phyloP scores from a whole-genome alignment of 441 rosid species.

The Pelargonium hybrid region DNA sequence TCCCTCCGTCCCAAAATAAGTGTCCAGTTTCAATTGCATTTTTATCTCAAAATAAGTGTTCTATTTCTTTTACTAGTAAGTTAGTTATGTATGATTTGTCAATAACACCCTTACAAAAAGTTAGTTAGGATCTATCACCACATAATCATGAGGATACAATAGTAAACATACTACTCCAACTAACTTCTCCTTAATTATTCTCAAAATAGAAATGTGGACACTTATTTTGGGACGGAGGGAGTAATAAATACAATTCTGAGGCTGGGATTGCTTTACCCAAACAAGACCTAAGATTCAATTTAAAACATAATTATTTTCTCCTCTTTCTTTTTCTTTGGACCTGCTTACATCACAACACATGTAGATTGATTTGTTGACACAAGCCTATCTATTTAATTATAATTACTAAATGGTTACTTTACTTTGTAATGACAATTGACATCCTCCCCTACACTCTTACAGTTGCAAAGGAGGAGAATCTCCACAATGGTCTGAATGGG shows the following conservation, averaged over 20 bases:
- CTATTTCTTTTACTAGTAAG: too few relatives aligned
- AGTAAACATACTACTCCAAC: too few relatives aligned
- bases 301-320: neutral
- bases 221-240: too few relatives aligned
- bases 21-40: too few relatives aligned
- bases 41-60: too few relatives aligned
- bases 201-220: too few relatives aligned
- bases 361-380: constrained; percentile 11
- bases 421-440: constrained; percentile 14
- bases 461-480: constrained; percentile 33
- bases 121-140: too few relatives aligned
- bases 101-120: too few relatives aligned
- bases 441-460: constrained; percentile 48
- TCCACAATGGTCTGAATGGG: constrained; percentile 22
- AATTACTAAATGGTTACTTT: constrained; percentile 26
- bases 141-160: too few relatives aligned
- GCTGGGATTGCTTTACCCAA: constrained; percentile 26
- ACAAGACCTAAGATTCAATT: neutral
- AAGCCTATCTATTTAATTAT: constrained; percentile 13
- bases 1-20: too few relatives aligned
- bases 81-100: too few relatives aligned
- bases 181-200: too few relatives aligned
- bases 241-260: constrained; percentile 23
- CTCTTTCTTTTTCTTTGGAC: neutral
- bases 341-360: constrained; percentile 24